phyloP scores from a whole-genome alignment of 306 rosid genomes.

The Abrus pulchellus region DNA sequence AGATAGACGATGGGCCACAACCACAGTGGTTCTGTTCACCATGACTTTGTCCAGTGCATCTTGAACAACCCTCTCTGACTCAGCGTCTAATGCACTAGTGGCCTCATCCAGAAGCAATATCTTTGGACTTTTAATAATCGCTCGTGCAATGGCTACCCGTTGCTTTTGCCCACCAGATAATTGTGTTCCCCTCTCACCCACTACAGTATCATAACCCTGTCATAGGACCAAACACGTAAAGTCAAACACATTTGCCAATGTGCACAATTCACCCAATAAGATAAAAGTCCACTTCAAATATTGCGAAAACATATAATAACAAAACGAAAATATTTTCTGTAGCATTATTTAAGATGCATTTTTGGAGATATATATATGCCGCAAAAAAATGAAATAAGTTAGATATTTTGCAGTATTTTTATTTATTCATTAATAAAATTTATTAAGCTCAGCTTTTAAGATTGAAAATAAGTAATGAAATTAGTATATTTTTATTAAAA shows the following conservation, averaged over 20 bases:
- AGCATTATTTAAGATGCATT: too few relatives aligned
- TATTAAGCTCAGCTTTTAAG: too few relatives aligned
- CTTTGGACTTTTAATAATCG: slow-evolving; percentile 83
- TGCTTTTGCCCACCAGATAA: slow-evolving; percentile 91
- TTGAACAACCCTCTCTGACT: slow-evolving; percentile 90
- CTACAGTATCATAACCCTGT: slow-evolving; percentile 81
- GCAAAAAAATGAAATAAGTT: too few relatives aligned
- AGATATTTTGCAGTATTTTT: too few relatives aligned
- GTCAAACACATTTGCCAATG: slow-evolving; percentile 24
- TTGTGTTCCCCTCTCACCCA: slow-evolving; percentile 89
- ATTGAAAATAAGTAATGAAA: too few relatives aligned
- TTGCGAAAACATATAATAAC: background rate
- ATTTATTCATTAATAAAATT: too few relatives aligned
- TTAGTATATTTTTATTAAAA: too few relatives aligned
- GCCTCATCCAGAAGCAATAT: slow-evolving; percentile 85
- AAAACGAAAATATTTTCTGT: background rate
- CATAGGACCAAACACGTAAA: background rate
- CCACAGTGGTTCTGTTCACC: slow-evolving; percentile 81
- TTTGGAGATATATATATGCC: too few relatives aligned
- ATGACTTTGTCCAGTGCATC: slow-evolving; percentile 86
- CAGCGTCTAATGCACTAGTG: slow-evolving; percentile 87
- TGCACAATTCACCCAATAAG: background rate
- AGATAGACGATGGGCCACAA: slow-evolving; percentile 84
- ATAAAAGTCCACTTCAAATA: background rate
- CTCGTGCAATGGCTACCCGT: slow-evolving; percentile 87